Conservation (phyloP, 2,329 filamentous ascomycete genomes). For the Teratosphaeria destructans region DNA sequence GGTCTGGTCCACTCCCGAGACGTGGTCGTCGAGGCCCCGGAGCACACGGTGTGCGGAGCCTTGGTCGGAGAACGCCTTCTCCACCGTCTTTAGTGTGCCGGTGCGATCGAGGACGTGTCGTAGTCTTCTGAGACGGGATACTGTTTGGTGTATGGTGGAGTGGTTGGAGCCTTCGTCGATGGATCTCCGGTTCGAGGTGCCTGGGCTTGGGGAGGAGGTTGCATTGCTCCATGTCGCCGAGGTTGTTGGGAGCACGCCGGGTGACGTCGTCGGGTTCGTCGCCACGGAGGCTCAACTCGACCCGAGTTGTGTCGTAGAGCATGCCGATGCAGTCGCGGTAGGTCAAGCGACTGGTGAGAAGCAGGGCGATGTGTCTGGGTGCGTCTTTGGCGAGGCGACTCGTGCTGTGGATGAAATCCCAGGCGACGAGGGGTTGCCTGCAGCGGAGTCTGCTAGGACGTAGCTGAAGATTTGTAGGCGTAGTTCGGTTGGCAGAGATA, state of each 20-base stretch:
- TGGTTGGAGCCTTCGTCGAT: not conserved
- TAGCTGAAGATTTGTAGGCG: not conserved
- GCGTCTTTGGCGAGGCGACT: not conserved
- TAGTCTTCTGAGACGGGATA: not conserved
- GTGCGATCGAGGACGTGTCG: not conserved
- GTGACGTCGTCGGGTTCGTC: not conserved
- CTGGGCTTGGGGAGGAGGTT: not conserved
- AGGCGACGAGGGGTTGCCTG: not conserved
- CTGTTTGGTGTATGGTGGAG: not conserved
- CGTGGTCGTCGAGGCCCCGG: not conserved
- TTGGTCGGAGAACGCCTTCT: not conserved
- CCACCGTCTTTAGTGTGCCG: not conserved
- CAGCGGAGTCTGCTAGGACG: not conserved
- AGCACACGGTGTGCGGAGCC: not conserved
- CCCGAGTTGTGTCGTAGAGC: not conserved
- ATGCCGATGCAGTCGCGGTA: not conserved
- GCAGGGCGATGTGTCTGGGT: not conserved
- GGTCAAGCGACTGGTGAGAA: not conserved
- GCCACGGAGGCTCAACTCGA: not conserved
- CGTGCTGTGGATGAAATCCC: not conserved
- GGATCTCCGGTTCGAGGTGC: not conserved
- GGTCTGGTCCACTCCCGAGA: not conserved
- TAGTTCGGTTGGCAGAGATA: not conserved
- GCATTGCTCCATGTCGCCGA: not conserved
- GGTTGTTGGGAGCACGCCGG: not conserved